These are phyloP conservation scores for Apiospora malaysiana DNA, from an alignment of 2,329 filamentous ascomycete genomes.

Conservation along the genomic window DNA sequence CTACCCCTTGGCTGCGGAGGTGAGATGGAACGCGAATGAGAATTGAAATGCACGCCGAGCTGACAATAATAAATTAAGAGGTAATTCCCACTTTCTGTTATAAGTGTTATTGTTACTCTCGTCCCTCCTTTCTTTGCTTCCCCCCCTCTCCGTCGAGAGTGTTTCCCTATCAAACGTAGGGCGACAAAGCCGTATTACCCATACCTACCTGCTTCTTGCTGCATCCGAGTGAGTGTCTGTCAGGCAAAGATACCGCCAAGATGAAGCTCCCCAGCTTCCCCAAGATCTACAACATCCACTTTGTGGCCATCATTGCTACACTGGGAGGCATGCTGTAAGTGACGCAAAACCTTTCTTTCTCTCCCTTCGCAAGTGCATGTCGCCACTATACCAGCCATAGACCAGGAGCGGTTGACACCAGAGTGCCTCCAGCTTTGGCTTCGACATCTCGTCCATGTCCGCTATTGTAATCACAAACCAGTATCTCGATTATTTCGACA, in stretches of 20 bases:
- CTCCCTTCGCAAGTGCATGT: neutral
- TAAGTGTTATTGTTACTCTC: neutral
- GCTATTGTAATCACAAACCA: constrained; percentile 59
- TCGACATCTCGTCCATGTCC: constrained; percentile 64
- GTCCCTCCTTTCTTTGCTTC: neutral
- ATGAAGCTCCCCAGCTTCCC: constrained; percentile 41
- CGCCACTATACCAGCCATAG: neutral
- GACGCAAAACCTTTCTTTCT: neutral
- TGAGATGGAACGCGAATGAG: neutral
- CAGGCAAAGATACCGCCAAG: neutral
- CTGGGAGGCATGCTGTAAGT: constrained; percentile 55
- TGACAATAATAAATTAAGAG: constrained; percentile 6
- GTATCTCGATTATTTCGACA: constrained; percentile 59
- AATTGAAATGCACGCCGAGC: neutral
- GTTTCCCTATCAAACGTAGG: too few relatives aligned
- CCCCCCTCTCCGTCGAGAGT: neutral
- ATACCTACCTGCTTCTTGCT: neutral
- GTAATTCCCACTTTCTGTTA: neutral
- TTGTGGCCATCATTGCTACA: constrained; percentile 57
- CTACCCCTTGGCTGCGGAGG: neutral
- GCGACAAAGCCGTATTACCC: neutral
- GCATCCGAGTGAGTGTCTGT: neutral
- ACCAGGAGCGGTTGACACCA: neutral
- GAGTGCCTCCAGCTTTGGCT: constrained; percentile 47
- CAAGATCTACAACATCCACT: constrained; percentile 60